Evolutionary conservation across 2,329 filamentous ascomycete species (phyloP).

Genomic region (Neopestalotiopsis sp.): DNA sequence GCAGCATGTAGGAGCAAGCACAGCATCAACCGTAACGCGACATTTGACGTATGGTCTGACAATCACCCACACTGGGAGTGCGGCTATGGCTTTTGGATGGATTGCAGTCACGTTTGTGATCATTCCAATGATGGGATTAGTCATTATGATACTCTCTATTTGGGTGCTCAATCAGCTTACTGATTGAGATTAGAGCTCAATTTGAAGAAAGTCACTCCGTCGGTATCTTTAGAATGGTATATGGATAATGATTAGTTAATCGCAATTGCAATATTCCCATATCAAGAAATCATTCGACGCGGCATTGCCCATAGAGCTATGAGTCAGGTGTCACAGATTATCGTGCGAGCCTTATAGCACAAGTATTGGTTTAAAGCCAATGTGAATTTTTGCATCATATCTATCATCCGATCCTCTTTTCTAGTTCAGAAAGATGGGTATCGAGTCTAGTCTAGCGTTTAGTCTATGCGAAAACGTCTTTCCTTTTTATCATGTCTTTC

Average conservation of each 20-base stretch:
- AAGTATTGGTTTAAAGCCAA: not conserved
- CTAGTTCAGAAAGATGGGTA: not conserved
- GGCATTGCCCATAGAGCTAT: no score
- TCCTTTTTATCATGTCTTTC: not conserved
- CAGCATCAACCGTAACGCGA: not conserved
- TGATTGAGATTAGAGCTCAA: no score
- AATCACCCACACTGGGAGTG: not conserved
- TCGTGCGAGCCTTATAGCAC: not conserved
- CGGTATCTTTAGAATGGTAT: no score
- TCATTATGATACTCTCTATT: not conserved
- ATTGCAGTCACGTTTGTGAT: not conserved
- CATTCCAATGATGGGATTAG: not conserved
- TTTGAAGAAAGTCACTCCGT: no score
- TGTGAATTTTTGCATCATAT: not conserved
- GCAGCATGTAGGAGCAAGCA: not conserved
- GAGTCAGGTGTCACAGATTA: no score
- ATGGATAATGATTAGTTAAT: no score
- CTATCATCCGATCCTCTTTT: not conserved
- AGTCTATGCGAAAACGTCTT: not conserved
- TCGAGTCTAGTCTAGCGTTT: constrained; percentile 4
- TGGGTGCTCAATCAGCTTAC: no score
- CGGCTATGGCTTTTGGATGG: not conserved
- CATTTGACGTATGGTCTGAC: not conserved
- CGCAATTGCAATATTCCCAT: no score
- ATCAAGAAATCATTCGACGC: no score